A percentile compares a stretch with the other conserved stretches of the same genome.
These are phyloP conservation scores for Astragalus glycyphyllos DNA, from an alignment of 306 rosid species.

Conservation along the genomic window DNA sequence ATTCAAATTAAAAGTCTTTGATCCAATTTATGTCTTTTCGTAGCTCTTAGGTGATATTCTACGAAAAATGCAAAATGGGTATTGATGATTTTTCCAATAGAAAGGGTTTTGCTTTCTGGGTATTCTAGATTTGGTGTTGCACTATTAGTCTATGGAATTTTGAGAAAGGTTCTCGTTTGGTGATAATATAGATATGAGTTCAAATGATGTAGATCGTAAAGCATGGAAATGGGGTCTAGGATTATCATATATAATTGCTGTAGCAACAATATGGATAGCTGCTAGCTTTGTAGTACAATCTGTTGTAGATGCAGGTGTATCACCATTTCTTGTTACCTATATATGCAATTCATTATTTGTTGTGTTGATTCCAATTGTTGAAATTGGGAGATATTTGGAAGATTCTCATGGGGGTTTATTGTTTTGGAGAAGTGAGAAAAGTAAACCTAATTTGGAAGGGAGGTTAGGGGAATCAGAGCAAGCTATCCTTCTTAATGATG, in stretches of 20 bases:
- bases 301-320: constrained; percentile 89
- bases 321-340: constrained; percentile 91
- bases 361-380: constrained; percentile 86
- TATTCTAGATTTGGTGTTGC: constrained; percentile 40
- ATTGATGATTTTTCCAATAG: constrained; percentile 15
- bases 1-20: not conserved
- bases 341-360: constrained; percentile 92
- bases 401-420: constrained; percentile 59
- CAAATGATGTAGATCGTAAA: constrained; percentile 57
- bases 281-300: constrained; percentile 98
- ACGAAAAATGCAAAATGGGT: constrained; percentile 44
- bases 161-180: constrained; percentile 4
- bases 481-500: constrained; percentile 64
- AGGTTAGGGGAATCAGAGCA: constrained; percentile 66
- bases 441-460: constrained; percentile 38
- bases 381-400: constrained; percentile 78
- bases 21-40: constrained; percentile 3
- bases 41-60: constrained; percentile 40
- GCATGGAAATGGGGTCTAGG: constrained; percentile 84
- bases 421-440: constrained; percentile 60
- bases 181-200: constrained; percentile 28
- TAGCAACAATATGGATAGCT: constrained; percentile 97
- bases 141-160: constrained; percentile 24
- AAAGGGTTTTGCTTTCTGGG: constrained; percentile 28
- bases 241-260: constrained; percentile 74